phyloP scores from a whole-genome alignment of 306 rosid genomes.

The Castanea sativa region DNA sequence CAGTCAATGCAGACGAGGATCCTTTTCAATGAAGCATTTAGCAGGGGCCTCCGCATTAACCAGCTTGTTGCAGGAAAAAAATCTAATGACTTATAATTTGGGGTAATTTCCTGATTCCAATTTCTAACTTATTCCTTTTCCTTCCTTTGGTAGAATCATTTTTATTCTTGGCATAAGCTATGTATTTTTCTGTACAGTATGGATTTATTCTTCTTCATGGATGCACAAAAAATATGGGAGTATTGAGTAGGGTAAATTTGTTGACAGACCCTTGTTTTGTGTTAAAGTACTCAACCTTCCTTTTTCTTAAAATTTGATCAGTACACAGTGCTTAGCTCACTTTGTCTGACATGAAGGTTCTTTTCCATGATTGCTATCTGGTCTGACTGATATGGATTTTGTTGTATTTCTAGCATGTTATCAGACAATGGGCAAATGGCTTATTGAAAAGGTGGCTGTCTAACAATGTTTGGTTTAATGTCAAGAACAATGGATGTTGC shows the following conservation, averaged over 20 bases:
- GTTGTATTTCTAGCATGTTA: background rate
- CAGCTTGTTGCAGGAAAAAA: slow-evolving; percentile 74
- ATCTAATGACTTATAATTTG: slow-evolving; percentile 32
- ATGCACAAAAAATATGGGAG: background rate
- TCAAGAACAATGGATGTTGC: background rate
- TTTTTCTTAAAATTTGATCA: background rate
- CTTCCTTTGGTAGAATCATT: background rate
- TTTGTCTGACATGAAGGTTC: background rate
- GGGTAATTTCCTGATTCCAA: slow-evolving; percentile 26
- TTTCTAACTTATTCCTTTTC: no score
- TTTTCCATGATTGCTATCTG: background rate
- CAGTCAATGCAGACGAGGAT: slow-evolving; percentile 89
- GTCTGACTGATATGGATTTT: background rate
- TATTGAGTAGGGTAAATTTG: background rate
- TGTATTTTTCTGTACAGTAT: background rate
- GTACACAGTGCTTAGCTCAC: background rate
- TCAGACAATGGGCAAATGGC: background rate
- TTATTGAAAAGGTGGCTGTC: background rate
- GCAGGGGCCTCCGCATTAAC: slow-evolving; percentile 74
- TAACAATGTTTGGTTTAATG: background rate
- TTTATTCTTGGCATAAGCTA: background rate
- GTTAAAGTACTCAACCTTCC: background rate
- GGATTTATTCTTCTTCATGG: background rate
- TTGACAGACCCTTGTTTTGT: background rate
- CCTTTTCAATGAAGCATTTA: slow-evolving; percentile 86